These are phyloP conservation scores for Penicillium simplicissimum DNA, from an alignment of 495 filamentous ascomycete genomes.

Conservation along the genomic window DNA sequence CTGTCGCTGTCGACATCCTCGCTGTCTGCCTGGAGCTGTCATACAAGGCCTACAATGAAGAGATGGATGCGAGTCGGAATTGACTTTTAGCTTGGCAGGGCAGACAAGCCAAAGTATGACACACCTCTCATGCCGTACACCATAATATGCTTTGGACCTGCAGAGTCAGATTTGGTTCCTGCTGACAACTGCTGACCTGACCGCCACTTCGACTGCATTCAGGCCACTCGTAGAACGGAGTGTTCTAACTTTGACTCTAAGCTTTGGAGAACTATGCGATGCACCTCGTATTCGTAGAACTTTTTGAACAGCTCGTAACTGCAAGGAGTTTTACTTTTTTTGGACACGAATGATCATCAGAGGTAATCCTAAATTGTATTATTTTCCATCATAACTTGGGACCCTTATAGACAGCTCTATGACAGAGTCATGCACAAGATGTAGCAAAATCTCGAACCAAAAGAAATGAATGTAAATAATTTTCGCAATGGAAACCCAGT, in stretches of 20 bases:
- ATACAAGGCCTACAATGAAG: background rate
- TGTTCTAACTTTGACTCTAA: background rate
- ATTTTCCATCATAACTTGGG: background rate
- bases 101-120: background rate
- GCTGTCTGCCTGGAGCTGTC: background rate
- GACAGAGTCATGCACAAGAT: background rate
- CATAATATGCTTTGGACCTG: background rate
- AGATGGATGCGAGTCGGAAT: background rate
- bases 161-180: background rate
- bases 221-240: background rate
- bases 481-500: background rate
- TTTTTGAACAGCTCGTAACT: background rate
- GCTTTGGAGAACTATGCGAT: background rate
- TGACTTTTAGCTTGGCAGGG: background rate
- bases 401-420: constrained; percentile 3
- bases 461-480: constrained; percentile 14
- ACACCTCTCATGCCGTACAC: background rate
- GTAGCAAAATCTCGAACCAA: background rate
- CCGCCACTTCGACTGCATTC: background rate
- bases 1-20: background rate
- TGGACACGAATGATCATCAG: background rate
- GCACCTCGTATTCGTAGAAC: background rate
- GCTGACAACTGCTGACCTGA: background rate
- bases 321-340: background rate
- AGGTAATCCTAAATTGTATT: background rate